These are phyloP conservation scores for Fusarium tjaetaba DNA, from an alignment of 2,329 filamentous ascomycete species.

Conservation along the genomic window DNA sequence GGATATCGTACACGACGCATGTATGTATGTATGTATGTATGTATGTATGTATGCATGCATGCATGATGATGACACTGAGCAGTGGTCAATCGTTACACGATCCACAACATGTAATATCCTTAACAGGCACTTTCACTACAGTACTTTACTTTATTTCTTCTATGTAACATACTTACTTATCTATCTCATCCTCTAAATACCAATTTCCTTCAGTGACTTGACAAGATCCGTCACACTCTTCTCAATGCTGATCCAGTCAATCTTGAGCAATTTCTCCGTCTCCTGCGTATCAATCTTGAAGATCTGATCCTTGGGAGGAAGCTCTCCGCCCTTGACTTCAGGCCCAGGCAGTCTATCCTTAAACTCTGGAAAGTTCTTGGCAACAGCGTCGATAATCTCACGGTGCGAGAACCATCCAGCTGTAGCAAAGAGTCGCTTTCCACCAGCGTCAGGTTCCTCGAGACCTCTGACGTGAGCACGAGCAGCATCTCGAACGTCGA, in stretches of 20 bases:
- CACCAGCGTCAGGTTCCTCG: slow-evolving; percentile 58
- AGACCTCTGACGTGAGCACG: slow-evolving; percentile 62
- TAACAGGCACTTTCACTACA: slow-evolving; percentile 3
- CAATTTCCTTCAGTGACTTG: slow-evolving; percentile 66
- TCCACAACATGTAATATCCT: slow-evolving; percentile 3
- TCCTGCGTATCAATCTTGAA: slow-evolving; percentile 68
- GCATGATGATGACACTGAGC: background rate
- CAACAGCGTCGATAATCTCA: slow-evolving; percentile 55
- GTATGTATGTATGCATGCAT: no score
- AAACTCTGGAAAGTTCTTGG: slow-evolving; percentile 61
- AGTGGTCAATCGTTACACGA: slow-evolving; percentile 1
- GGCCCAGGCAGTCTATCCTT: slow-evolving; percentile 57
- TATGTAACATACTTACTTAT: slow-evolving; percentile 1
- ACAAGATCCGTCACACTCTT: slow-evolving; percentile 71
- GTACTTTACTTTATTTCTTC: background rate
- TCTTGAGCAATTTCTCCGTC: slow-evolving; percentile 67
- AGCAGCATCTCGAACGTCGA: slow-evolving; percentile 67
- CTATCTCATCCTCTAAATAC: slow-evolving; percentile 27
- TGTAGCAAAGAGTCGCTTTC: slow-evolving; percentile 62
- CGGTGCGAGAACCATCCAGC: slow-evolving; percentile 59
- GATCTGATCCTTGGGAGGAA: slow-evolving; percentile 52
- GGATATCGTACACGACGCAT: background rate
- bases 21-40: no score
- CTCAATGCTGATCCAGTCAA: slow-evolving; percentile 71
- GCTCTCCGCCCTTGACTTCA: slow-evolving; percentile 56